A percentile compares a stretch with the other conserved stretches of the same genome.
Evolutionary conservation across 78 protist genomes (phyloP).

Genomic region (Dictyostelium firmibasis): DNA sequence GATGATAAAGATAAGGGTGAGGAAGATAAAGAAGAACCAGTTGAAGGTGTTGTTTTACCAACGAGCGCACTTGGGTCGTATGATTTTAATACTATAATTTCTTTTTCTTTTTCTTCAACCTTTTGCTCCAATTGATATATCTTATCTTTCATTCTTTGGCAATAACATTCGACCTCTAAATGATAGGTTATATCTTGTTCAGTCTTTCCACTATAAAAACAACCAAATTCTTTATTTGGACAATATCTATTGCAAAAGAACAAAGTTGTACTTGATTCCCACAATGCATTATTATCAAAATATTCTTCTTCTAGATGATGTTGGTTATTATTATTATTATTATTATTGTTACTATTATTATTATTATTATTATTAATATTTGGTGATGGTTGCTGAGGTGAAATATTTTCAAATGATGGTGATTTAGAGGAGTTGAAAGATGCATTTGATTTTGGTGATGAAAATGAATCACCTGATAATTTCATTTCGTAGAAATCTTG

Average conservation of each 20-base stretch:
- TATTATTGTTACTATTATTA: not conserved
- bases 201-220: conserved; percentile 28
- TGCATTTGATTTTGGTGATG: not conserved
- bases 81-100: not conserved
- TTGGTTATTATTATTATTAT: not conserved
- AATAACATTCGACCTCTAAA: conserved; percentile 28
- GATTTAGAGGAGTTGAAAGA: not conserved
- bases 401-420: conserved; percentile 1
- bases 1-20: not conserved
- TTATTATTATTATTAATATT: not conserved
- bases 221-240: conserved; percentile 56
- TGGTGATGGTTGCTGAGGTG: not conserved
- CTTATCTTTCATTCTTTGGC: conserved; percentile 31
- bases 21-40: not conserved
- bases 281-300: conserved; percentile 31
- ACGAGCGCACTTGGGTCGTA: not conserved
- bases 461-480: not conserved
- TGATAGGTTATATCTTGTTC: conserved; percentile 42
- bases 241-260: conserved; percentile 54
- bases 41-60: not conserved
- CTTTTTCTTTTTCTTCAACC: conserved; percentile 29
- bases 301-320: not conserved
- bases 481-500: conserved; percentile 26
- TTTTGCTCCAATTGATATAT: not conserved
- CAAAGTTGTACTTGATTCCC: conserved; percentile 67